Conservation (phyloP, 805 yeast species). For the Ogataea trehaloabstinens region DNA sequence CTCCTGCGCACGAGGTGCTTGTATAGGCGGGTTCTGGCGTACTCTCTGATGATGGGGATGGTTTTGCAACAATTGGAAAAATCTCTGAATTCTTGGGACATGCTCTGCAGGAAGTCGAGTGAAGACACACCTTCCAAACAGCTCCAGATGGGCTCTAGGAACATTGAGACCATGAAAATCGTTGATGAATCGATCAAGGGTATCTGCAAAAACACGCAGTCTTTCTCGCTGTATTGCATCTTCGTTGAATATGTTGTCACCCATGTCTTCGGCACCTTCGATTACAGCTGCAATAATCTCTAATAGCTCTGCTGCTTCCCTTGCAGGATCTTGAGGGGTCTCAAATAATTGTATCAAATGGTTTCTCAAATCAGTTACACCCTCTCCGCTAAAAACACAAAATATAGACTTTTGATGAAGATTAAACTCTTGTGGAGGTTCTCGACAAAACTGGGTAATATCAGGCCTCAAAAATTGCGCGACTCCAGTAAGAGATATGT, state of each 20-base stretch:
- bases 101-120: conserved; percentile 29
- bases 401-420: conserved; percentile 80
- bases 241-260: conserved; percentile 17
- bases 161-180: conserved; percentile 28
- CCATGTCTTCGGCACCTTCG: conserved; percentile 19
- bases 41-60: conserved; percentile 18
- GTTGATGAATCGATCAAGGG: conserved; percentile 28
- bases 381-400: conserved; percentile 92
- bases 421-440: conserved; percentile 89
- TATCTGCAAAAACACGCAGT: conserved; percentile 26
- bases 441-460: conserved; percentile 81
- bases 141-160: conserved; percentile 25
- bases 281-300: conserved; percentile 30
- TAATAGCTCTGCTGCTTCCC: conserved; percentile 31
- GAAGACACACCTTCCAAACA: conserved; percentile 32
- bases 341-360: conserved; percentile 47
- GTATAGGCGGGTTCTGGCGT: conserved; percentile 3
- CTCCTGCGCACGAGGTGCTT: conserved; percentile 8
- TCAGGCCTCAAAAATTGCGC: conserved; percentile 85
- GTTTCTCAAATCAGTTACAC: conserved; percentile 73
- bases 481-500: conserved; percentile 88
- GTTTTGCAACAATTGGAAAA: conserved; percentile 27
- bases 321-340: conserved; percentile 30
- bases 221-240: conserved; percentile 26
- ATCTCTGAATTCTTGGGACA: conserved; percentile 31